Conservation (phyloP, 805 yeast genomes). For the Barnettozyma sp. region DNA sequence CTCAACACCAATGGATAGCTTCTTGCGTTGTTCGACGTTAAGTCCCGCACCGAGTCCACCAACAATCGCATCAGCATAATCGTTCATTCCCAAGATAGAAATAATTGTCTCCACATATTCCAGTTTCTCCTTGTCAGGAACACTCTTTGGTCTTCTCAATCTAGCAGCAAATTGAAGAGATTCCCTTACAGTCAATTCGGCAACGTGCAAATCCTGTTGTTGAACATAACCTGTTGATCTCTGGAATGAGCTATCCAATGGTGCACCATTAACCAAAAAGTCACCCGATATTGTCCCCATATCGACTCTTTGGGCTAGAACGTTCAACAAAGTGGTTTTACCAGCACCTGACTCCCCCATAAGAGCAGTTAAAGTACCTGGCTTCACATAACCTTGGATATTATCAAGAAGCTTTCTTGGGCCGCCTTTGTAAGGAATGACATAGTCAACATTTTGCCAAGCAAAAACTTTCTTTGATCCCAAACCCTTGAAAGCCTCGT, state of each 20-base stretch:
- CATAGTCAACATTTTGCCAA: slow-evolving; percentile 29
- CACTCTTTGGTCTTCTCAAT: slow-evolving; percentile 51
- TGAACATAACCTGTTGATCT: slow-evolving; percentile 51
- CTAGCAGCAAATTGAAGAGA: slow-evolving; percentile 58
- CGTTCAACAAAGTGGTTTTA: slow-evolving; percentile 12
- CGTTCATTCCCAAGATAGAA: slow-evolving; percentile 49
- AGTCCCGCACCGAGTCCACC: slow-evolving; percentile 64
- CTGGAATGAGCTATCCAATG: slow-evolving; percentile 50
- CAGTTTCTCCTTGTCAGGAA: slow-evolving; percentile 46
- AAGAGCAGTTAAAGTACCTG: slow-evolving; percentile 51
- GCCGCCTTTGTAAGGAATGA: slow-evolving; percentile 28
- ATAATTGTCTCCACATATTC: slow-evolving; percentile 59
- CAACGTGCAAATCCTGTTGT: slow-evolving; percentile 39
- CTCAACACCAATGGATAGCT: slow-evolving; percentile 56
- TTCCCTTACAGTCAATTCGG: slow-evolving; percentile 57
- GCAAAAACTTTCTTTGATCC: slow-evolving; percentile 27
- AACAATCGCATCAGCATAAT: slow-evolving; percentile 60
- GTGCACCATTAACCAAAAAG: slow-evolving; percentile 45
- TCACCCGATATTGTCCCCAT: slow-evolving; percentile 36
- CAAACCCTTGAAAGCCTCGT: slow-evolving; percentile 21
- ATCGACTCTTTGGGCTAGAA: slow-evolving; percentile 39
- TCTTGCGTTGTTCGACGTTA: slow-evolving; percentile 54
- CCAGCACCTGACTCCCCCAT: slow-evolving; percentile 38
- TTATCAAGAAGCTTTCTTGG: slow-evolving; percentile 28
- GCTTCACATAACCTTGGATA: slow-evolving; percentile 13